These are phyloP conservation scores for Syzygium oleosum DNA, from an alignment of 345 rosid species.

Conservation along the genomic window DNA sequence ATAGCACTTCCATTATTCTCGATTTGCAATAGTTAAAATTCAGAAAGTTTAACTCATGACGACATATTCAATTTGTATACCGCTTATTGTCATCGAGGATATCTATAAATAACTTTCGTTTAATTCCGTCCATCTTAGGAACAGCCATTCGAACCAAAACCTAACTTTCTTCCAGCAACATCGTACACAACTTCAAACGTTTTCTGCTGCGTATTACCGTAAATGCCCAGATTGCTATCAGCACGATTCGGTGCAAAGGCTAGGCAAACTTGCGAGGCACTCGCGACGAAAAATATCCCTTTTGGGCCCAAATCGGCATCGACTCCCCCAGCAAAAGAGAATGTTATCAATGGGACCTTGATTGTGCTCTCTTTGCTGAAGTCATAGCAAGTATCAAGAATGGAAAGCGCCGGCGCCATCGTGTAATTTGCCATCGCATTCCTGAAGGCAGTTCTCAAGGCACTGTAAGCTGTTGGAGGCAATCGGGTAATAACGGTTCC, in stretches of 20 bases:
- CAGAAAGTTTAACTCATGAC: no score
- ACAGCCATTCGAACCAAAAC: slow-evolving; percentile 10
- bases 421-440: slow-evolving; percentile 9
- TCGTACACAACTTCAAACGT: slow-evolving; percentile 15
- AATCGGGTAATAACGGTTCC: slow-evolving; percentile 21
- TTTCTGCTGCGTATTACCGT: slow-evolving; percentile 12
- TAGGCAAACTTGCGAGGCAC: not conserved
- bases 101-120: no score
- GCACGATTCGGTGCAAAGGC: not conserved
- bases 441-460: slow-evolving; percentile 1
- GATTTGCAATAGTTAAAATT: no score
- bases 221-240: not conserved
- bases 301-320: not conserved
- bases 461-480: slow-evolving; percentile 12
- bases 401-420: not conserved
- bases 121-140: not conserved
- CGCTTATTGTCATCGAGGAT: no score
- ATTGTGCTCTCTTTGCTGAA: not conserved
- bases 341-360: not conserved
- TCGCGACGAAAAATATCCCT: not conserved
- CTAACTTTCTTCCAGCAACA: not conserved
- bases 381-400: slow-evolving; percentile 20
- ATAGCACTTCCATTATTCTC: no score
- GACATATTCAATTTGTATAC: no score
- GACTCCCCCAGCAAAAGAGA: slow-evolving; percentile 3